Evolutionary conservation across 2,329 filamentous ascomycete genomes (phyloP).

Genomic region (Ascochyta koolunga): DNA sequence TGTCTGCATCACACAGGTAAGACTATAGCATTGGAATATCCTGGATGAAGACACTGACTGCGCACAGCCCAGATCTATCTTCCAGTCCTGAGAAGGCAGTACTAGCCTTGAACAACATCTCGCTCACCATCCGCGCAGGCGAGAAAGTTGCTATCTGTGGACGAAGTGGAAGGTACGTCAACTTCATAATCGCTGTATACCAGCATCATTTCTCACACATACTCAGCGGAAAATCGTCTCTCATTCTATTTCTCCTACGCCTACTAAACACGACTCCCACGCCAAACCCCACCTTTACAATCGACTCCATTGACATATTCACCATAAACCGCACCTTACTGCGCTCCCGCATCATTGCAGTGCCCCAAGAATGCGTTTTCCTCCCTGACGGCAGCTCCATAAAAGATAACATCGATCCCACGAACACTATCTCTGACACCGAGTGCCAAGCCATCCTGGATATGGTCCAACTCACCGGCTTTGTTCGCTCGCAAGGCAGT

Average conservation of each 20-base stretch:
- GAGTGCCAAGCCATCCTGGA: conserved; percentile 29
- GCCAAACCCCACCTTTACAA: neutral
- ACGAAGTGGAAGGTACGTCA: conserved; percentile 16
- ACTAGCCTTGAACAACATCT: conserved; percentile 3
- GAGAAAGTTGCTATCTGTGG: conserved; percentile 25
- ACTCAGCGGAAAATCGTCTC: conserved; percentile 1
- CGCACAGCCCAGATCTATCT: neutral
- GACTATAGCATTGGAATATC: neutral
- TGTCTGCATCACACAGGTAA: conserved; percentile 1
- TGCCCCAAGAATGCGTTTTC: conserved; percentile 21
- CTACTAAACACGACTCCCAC: neutral
- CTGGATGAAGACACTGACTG: neutral
- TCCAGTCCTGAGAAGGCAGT: neutral
- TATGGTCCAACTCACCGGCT: conserved; percentile 49
- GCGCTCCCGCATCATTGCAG: conserved; percentile 14
- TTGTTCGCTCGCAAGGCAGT: conserved; percentile 29
- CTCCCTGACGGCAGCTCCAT: conserved; percentile 8
- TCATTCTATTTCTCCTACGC: neutral
- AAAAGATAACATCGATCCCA: conserved; percentile 5
- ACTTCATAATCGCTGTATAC: neutral
- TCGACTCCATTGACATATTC: neutral
- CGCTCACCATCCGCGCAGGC: conserved; percentile 23
- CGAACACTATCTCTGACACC: conserved; percentile 9
- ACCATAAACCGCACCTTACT: neutral
- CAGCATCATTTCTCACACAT: neutral